Evolutionary conservation across 1,284 basidiomycete genomes (phyloP), one percentile per base, ranked within the genome.

Genomic region (Microbotryum saponariae): DNA sequence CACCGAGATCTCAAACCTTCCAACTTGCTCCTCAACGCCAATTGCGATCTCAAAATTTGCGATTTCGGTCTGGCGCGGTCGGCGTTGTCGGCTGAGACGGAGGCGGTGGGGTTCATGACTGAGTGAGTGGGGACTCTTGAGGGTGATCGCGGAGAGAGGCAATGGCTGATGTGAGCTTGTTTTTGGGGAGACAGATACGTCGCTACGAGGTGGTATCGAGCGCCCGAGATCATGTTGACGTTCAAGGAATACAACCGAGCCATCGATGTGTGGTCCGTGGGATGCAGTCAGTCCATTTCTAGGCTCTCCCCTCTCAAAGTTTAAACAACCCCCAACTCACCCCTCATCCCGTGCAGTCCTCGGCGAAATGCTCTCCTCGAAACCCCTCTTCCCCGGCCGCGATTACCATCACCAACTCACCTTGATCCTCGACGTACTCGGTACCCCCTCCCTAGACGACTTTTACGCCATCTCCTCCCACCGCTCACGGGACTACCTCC

Each of bases 1-100:
- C 92, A 97, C 75, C 87, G 93, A 62, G 92, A 97, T 76, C 83
- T 97, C 68, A 97, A 97, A 77, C 92, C 92, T 0, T 92, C 91
- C 42, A 97, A 97, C 72, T 80, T 96, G 9, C 83, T 96, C n/a
- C 81, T 97, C 59, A 96, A 96, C 72, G 90, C 91, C 65, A 94
- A 97, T 75, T 97, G 93, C 73, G 93, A 97, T 74, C 83, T 97
- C 68, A 96, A 96, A 74, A 89, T 92, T 58, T 69, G 77, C 65
- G 60, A 62, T 51, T 70, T 70, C 51, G 71, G 72, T 5, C 62
- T 73, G 6, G 72, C 72, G 1, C 54, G 72, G 9, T 65, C 62
- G 1, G 71, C 69, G 14, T 59, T 67, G 50, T 65, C 62, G 47
- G 68, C 59, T 37, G 68, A 73, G 55, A 63, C 66, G 8, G 69